These are phyloP conservation scores for Venturia carpophila DNA, from an alignment of 2,329 filamentous ascomycete species.

Conservation along the genomic window DNA sequence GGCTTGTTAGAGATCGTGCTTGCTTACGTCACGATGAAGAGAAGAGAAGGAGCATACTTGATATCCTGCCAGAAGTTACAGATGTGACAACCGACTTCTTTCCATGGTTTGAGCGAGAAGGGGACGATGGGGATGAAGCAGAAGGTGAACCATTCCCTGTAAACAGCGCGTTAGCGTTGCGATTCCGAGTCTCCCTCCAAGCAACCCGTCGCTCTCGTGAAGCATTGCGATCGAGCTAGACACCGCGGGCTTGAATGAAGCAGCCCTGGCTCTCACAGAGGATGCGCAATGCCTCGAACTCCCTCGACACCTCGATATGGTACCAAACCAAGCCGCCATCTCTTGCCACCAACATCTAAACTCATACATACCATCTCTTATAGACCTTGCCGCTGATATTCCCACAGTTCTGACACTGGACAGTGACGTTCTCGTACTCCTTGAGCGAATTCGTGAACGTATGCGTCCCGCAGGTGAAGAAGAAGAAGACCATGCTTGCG, in stretches of 20 bases:
- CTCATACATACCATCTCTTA: slow-evolving; percentile 35
- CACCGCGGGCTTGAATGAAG: no score
- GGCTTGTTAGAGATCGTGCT: neutral
- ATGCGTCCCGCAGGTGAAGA: slow-evolving; percentile 40
- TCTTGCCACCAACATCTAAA: neutral
- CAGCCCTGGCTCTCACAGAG: neutral
- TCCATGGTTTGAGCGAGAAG: slow-evolving; percentile 48
- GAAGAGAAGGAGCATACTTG: slow-evolving; percentile 26
- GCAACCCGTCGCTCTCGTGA: neutral
- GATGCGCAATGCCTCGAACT: neutral
- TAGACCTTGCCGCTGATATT: slow-evolving; percentile 39
- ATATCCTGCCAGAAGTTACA: slow-evolving; percentile 65
- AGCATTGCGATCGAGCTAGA: neutral
- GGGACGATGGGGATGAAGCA: slow-evolving; percentile 71
- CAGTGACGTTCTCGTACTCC: slow-evolving; percentile 43
- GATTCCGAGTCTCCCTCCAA: no score
- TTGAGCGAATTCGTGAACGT: slow-evolving; percentile 38
- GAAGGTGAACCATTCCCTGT: slow-evolving; percentile 63
- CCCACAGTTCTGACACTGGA: slow-evolving; percentile 47
- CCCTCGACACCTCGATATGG: no score
- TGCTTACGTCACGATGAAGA: neutral
- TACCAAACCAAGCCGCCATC: no score
- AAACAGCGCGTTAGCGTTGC: neutral
- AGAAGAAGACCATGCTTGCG: slow-evolving; percentile 35
- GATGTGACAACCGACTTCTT: slow-evolving; percentile 62